Base-by-base conservation (phyloP, 805 yeast species). In the Ogataea dorogensis region DNA sequence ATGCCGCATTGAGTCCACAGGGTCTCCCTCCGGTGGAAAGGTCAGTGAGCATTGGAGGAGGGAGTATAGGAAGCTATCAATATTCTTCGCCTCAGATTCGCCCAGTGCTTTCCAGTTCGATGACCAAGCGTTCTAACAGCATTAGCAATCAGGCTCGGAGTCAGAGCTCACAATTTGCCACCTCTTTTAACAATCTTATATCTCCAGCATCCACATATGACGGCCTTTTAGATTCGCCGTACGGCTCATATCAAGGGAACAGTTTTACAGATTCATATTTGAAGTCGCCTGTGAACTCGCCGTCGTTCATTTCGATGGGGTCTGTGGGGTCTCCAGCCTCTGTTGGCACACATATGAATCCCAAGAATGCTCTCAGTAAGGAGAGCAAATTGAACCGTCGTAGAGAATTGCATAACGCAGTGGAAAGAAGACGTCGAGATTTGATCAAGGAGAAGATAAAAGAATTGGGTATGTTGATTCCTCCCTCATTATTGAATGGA, bases 331-430 rank as follows among this genome's bases (percentile, higher is more conserved):
- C 39, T 14, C 66, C 67, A 1, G 59, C 64, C 2, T 55, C 64
- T 4, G 41, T 49, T 23, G 55, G 59, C 4, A 45, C 62, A 2
- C 63, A 61, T 35, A 38, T 61, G 46, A 60, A 61, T 28, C 61
- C 63, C 4, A 62, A 61, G 36, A 59, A 47, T 32, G 53, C 58
- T 33, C 38, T 72, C 24, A 59, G 73, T 4, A 78, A 77, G 51
- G 94, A 83, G 35, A 87, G 82, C 41, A 84, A 83, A 53, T 58
- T 84, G 36, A 75, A 78, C 43, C 71, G 95, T 44, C 72, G 96
- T 44, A 67, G 95, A 42, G 96, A 88, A 55, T 81, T 87, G 44
- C 98, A 89, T 59, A 89, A 89, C 56, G 96, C 95, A 1, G 97
- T 89, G 4, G 98, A 89, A 60, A 73, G 96, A 51, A 71, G 96